Evolutionary conservation across 2,329 filamentous ascomycete species (phyloP).

Genomic region (Trichocomaceae sp.): DNA sequence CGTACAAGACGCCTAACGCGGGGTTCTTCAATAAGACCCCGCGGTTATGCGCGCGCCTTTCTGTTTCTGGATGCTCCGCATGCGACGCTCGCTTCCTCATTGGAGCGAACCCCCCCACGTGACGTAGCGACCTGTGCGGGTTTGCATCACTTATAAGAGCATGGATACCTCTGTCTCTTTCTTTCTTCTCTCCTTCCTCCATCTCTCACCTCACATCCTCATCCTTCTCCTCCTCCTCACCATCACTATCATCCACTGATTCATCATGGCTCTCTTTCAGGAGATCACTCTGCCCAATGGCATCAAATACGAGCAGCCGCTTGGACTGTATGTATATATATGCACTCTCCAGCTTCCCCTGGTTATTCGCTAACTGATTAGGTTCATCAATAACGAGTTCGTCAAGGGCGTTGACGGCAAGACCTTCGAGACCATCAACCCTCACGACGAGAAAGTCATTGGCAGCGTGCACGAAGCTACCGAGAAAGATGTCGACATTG

Average conservation of each 20-base stretch:
- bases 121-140: neutral
- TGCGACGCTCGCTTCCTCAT: neutral
- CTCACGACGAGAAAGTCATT: slow-evolving; percentile 76
- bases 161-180: neutral
- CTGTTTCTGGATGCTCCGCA: neutral
- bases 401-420: slow-evolving; percentile 76
- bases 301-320: slow-evolving; percentile 37
- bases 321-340: slow-evolving; percentile 29
- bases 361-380: slow-evolving; percentile 4
- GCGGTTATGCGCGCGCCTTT: neutral
- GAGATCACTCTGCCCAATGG: slow-evolving; percentile 34
- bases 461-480: slow-evolving; percentile 74
- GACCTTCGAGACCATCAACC: slow-evolving; percentile 91
- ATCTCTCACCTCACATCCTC: neutral
- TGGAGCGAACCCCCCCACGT: neutral
- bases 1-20: no score
- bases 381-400: slow-evolving; percentile 75
- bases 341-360: neutral
- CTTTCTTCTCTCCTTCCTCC: neutral
- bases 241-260: neutral
- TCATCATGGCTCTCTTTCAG: slow-evolving; percentile 33
- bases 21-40: no score
- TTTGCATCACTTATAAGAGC: neutral
- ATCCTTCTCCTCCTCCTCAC: neutral
- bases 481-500: slow-evolving; percentile 69